These are phyloP conservation scores for Eruca vesicaria DNA, from an alignment of 441 rosid genomes.

Conservation along the genomic window DNA sequence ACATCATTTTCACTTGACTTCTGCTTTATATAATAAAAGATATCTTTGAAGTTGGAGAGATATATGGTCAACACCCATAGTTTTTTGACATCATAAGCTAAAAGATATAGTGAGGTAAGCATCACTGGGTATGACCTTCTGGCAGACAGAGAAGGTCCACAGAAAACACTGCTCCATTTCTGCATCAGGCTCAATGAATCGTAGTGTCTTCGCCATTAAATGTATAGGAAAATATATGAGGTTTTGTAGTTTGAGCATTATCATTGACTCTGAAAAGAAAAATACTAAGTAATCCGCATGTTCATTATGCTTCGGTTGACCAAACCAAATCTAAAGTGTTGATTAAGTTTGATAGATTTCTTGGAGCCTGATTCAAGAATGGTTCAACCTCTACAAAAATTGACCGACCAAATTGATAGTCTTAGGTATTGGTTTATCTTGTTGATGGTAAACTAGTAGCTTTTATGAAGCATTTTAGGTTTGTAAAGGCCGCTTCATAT, in stretches of 20 bases:
- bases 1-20: too few relatives aligned
- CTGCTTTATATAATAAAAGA: too few relatives aligned
- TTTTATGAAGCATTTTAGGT: too few relatives aligned
- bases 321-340: neutral
- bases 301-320: conserved; percentile 3
- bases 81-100: conserved; percentile 13
- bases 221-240: neutral
- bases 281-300: neutral
- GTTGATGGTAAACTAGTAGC: too few relatives aligned
- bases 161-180: conserved; percentile 21
- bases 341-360: neutral
- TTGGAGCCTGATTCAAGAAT: neutral
- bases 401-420: neutral
- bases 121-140: conserved; percentile 20
- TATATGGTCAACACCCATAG: conserved; percentile 10
- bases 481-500: too few relatives aligned
- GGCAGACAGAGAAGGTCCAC: conserved; percentile 33
- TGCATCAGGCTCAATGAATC: neutral
- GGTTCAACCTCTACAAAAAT: neutral
- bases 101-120: conserved; percentile 18
- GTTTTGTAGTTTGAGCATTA: conserved; percentile 6
- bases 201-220: conserved; percentile 11
- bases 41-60: conserved; percentile 5
- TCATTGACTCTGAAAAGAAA: conserved; percentile 20
- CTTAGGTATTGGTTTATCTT: neutral